A percentile compares a stretch with the other conserved stretches of the same genome.
These are phyloP conservation scores for Cercospora sesami DNA, from an alignment of 2,329 filamentous ascomycete genomes.

Conservation along the genomic window DNA sequence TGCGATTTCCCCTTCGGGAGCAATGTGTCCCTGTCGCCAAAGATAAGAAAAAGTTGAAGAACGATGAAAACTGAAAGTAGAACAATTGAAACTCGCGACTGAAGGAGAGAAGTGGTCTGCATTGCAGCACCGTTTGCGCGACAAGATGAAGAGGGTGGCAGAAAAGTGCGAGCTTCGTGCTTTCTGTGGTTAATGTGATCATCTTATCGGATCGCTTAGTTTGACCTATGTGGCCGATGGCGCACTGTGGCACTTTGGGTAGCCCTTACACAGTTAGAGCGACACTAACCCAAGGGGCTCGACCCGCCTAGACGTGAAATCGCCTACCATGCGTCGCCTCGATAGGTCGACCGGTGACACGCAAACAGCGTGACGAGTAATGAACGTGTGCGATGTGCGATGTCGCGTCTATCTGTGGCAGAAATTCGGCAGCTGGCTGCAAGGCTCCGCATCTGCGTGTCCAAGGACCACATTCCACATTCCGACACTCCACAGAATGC, in stretches of 20 bases:
- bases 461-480: background rate
- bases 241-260: too few relatives aligned
- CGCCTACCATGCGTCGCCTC: background rate
- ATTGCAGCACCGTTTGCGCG: background rate
- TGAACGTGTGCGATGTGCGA: background rate
- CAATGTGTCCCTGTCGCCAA: background rate
- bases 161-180: background rate
- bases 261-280: too few relatives aligned
- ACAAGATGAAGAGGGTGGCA: background rate
- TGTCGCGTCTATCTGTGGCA: background rate
- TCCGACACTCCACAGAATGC: background rate
- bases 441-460: background rate
- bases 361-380: background rate
- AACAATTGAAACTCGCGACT: background rate
- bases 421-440: background rate
- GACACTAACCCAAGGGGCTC: too few relatives aligned
- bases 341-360: background rate
- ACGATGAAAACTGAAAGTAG: conserved; percentile 5
- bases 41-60: conserved; percentile 2
- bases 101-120: conserved; percentile 1
- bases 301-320: too few relatives aligned
- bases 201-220: background rate
- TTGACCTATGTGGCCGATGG: background rate
- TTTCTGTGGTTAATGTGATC: background rate
- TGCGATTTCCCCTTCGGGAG: background rate